These are phyloP conservation scores for Candida quercuum DNA, from an alignment of 805 yeast species.

Conservation along the genomic window DNA sequence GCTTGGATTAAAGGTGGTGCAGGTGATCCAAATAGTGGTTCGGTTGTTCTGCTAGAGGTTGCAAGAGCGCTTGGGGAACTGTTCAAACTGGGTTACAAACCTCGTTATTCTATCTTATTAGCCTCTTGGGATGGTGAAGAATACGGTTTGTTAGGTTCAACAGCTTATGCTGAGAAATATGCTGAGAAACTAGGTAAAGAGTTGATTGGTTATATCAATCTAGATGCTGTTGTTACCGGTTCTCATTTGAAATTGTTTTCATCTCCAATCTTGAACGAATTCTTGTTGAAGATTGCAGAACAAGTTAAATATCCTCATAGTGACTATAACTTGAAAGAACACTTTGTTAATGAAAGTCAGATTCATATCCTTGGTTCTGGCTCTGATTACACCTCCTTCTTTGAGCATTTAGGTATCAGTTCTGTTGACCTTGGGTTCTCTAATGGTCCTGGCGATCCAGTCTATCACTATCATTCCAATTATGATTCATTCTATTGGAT, in stretches of 20 bases:
- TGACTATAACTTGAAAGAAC: conserved; percentile 21
- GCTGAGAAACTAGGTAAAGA: conserved; percentile 40
- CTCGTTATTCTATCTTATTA: conserved; percentile 55
- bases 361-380: conserved; percentile 61
- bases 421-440: conserved; percentile 57
- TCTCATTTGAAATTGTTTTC: conserved; percentile 40
- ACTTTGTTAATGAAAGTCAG: conserved; percentile 22
- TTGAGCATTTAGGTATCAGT: conserved; percentile 55
- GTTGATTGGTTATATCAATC: conserved; percentile 63
- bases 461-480: conserved; percentile 73
- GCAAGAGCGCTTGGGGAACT: conserved; percentile 54
- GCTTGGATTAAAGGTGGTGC: conserved; percentile 81
- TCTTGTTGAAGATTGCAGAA: conserved; percentile 40
- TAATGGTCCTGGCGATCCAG: conserved; percentile 41
- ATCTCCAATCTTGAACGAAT: conserved; percentile 52
- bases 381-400: conserved; percentile 60
- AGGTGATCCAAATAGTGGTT: conserved; percentile 74
- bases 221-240: conserved; percentile 64
- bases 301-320: conserved; percentile 40
- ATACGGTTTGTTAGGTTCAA: conserved; percentile 67
- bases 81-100: conserved; percentile 55
- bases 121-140: conserved; percentile 89
- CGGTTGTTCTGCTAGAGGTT: conserved; percentile 59
- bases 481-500: conserved; percentile 74
- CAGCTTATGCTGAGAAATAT: conserved; percentile 69